These are phyloP conservation scores for Seminavis robusta DNA, from an alignment of 108 stramenopile genomes.

Conservation along the genomic window DNA sequence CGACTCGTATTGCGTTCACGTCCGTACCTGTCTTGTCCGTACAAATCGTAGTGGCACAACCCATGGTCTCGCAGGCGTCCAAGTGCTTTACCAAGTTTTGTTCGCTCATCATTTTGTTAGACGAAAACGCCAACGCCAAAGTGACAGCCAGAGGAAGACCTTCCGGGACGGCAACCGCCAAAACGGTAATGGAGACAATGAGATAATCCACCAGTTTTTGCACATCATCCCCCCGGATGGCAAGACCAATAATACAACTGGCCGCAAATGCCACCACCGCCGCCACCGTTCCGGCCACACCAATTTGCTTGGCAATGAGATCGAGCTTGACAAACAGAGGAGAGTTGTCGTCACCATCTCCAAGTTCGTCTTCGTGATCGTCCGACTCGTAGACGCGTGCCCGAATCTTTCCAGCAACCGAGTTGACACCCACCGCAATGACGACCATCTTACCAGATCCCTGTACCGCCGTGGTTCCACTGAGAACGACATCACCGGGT, in stretches of 20 bases:
- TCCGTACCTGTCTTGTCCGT: slow-evolving; percentile 90
- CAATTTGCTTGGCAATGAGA: slow-evolving; percentile 82
- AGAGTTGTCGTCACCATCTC: slow-evolving; percentile 61
- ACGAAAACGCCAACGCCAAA: slow-evolving; percentile 89
- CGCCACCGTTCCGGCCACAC: slow-evolving; percentile 70
- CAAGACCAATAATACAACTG: slow-evolving; percentile 81
- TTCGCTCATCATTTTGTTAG: slow-evolving; percentile 91
- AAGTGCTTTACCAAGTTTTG: slow-evolving; percentile 95
- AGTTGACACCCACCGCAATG: slow-evolving; percentile 86
- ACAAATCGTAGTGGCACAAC: slow-evolving; percentile 98
- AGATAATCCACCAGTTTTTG: slow-evolving; percentile 64
- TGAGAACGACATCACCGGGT: slow-evolving; percentile 67
- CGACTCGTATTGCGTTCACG: too few species aligned
- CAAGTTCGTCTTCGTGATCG: slow-evolving; percentile 65
- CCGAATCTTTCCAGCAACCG: slow-evolving; percentile 83
- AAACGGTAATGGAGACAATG: slow-evolving; percentile 78
- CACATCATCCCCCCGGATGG: slow-evolving; percentile 29
- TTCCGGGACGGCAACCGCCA: slow-evolving; percentile 98
- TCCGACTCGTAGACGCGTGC: slow-evolving; percentile 76
- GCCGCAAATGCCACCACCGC: slow-evolving; percentile 71
- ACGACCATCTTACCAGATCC: slow-evolving; percentile 86
- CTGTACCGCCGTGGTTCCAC: slow-evolving; percentile 67
- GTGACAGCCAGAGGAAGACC: slow-evolving; percentile 97
- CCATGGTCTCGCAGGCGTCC: slow-evolving; percentile 99
- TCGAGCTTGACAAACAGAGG: slow-evolving; percentile 87